Percentiles rank a stretch among this genome's conserved stretches.
These are phyloP conservation scores for Rubroshorea leprosula DNA, from an alignment of 345 rosid genomes.

Conservation along the genomic window DNA sequence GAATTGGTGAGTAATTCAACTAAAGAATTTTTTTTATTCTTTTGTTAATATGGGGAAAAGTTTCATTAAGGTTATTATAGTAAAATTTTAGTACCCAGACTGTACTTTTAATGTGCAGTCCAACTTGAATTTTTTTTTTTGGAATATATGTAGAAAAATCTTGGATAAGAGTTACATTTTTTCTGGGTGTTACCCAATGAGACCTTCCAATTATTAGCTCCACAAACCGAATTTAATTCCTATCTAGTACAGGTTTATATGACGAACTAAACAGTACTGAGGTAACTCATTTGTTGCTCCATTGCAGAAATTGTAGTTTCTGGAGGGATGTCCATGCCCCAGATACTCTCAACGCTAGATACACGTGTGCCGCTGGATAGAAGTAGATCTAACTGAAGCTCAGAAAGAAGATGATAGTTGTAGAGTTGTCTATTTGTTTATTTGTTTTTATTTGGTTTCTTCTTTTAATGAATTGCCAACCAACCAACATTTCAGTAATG, in stretches of 20 bases:
- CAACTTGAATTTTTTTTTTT: no score
- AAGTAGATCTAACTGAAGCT: conserved; percentile 55
- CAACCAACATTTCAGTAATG: conserved; percentile 6
- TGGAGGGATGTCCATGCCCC: conserved; percentile 99
- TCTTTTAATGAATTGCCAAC: conserved; percentile 7
- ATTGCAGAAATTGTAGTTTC: conserved; percentile 91
- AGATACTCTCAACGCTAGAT: conserved; percentile 67
- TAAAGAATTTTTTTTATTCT: not conserved
- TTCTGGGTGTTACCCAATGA: no score
- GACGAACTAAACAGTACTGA: not conserved
- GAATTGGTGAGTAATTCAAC: conserved; percentile 64
- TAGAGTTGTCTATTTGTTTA: conserved; percentile 20
- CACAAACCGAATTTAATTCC: no score
- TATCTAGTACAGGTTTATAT: no score
- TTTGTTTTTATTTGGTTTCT: not conserved
- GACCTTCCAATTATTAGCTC: no score
- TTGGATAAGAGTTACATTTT: no score
- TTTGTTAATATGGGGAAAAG: no score
- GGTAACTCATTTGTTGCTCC: conserved; percentile 13
- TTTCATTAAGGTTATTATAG: no score
- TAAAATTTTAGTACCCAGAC: no score
- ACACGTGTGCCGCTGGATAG: conserved; percentile 44
- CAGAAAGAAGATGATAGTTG: conserved; percentile 32
- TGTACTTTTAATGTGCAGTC: no score
- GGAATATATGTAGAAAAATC: no score